phyloP scores from a whole-genome alignment of 2,329 filamentous ascomycete species.

The Aspergillus sp. region DNA sequence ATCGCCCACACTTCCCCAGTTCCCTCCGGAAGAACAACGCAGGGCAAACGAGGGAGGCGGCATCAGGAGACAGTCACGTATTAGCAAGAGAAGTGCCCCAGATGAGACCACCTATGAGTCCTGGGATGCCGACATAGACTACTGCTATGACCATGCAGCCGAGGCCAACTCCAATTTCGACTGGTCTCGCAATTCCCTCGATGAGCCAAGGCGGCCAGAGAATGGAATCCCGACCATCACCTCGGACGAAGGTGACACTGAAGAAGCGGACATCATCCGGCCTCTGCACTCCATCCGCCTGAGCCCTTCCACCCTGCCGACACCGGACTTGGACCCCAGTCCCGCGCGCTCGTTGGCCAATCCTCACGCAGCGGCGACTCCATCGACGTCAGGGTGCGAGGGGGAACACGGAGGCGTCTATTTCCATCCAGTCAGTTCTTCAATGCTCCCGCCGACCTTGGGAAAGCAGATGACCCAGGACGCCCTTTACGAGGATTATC shows the following conservation, averaged over 20 bases:
- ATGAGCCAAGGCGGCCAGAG: conserved; percentile 16
- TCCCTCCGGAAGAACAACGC: conserved; percentile 10
- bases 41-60: conserved; percentile 9
- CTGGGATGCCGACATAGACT: conserved; percentile 56
- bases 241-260: conserved; percentile 6
- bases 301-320: conserved; percentile 17
- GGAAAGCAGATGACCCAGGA: conserved; percentile 26
- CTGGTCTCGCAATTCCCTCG: conserved; percentile 38
- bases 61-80: conserved; percentile 8
- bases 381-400: conserved; percentile 20
- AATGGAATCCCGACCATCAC: conserved; percentile 9
- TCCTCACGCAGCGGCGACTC: conserved; percentile 21
- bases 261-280: conserved; percentile 6
- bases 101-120: conserved; percentile 31
- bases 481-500: conserved; percentile 32
- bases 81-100: conserved; percentile 10
- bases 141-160: conserved; percentile 52
- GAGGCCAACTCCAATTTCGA: conserved; percentile 54
- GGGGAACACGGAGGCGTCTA: conserved; percentile 19
- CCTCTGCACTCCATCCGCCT: conserved; percentile 14
- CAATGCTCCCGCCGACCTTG: conserved; percentile 20
- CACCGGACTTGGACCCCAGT: conserved; percentile 25
- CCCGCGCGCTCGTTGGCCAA: conserved; percentile 21
- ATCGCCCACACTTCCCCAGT: conserved; percentile 30
- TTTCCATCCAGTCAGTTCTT: conserved; percentile 23